Conservation (phyloP, 2,329 filamentous ascomycete species). For the Aspergillus versicolor region DNA sequence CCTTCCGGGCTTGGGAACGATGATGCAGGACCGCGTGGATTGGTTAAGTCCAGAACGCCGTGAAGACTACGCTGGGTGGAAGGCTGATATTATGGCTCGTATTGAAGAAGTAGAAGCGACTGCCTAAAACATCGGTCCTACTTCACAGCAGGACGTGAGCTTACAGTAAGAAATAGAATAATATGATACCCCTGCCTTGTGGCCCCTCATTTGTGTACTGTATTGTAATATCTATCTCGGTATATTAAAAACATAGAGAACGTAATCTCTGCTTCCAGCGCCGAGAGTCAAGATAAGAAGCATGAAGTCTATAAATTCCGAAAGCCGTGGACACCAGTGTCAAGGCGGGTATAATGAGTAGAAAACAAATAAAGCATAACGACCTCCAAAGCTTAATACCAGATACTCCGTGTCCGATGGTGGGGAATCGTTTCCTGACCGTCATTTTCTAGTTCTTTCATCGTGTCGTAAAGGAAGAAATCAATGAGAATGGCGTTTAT, state of each 20-base stretch:
- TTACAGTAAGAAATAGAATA: not conserved
- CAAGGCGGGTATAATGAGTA: not conserved
- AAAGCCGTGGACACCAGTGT: not conserved
- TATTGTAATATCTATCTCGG: conserved; percentile 1
- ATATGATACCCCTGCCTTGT: conserved; percentile 13
- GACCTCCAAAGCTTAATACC: conserved; percentile 62
- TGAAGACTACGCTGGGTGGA: conserved; percentile 46
- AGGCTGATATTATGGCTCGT: conserved; percentile 39
- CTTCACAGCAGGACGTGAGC: not conserved
- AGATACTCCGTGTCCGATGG: conserved; percentile 89
- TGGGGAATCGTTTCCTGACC: conserved; percentile 64
- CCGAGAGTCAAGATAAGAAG: conserved; percentile 4
- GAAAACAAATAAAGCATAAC: not conserved
- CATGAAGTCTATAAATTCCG: conserved; percentile 12
- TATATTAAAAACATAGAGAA: conserved; percentile 1
- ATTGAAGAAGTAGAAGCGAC: conserved; percentile 35
- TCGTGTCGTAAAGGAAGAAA: conserved; percentile 94
- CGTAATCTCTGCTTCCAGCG: conserved; percentile 13
- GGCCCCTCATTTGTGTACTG: not conserved
- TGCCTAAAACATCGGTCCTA: not conserved
- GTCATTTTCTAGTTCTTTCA: conserved; percentile 76
- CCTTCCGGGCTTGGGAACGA: conserved; percentile 49
- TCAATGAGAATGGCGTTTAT: conserved; percentile 92
- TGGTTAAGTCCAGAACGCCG: conserved; percentile 46
- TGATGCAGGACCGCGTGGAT: conserved; percentile 52